phyloP scores from a whole-genome alignment of 2,329 filamentous ascomycete species.

The Talaromyces sp. region DNA sequence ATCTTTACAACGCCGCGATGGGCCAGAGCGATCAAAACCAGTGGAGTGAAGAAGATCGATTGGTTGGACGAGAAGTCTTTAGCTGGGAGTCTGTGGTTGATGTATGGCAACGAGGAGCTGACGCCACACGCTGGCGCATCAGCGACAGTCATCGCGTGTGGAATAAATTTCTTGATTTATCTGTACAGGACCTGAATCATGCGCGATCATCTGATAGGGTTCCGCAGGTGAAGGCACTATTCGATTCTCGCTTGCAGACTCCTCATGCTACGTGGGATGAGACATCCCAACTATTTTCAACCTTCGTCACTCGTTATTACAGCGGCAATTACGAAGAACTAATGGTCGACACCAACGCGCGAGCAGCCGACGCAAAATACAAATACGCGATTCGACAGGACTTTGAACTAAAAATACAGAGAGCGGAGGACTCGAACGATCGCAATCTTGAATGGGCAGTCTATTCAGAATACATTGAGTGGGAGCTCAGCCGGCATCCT shows the following conservation, averaged over 20 bases:
- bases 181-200: conserved; percentile 49
- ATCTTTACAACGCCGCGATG: conserved; percentile 51
- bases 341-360: conserved; percentile 52
- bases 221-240: conserved; percentile 47
- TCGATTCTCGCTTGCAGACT: conserved; percentile 51
- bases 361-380: conserved; percentile 50
- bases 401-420: conserved; percentile 51
- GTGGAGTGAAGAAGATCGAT: conserved; percentile 54
- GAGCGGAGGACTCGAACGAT: conserved; percentile 50
- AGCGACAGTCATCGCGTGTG: conserved; percentile 59
- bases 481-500: conserved; percentile 66
- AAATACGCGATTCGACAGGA: conserved; percentile 50
- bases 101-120: conserved; percentile 53
- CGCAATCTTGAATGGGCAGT: conserved; percentile 48
- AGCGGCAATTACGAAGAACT: conserved; percentile 53
- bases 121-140: conserved; percentile 57
- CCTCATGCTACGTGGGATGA: conserved; percentile 58
- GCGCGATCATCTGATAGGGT: conserved; percentile 46
- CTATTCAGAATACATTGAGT: conserved; percentile 70
- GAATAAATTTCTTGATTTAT: conserved; percentile 56
- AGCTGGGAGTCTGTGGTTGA: conserved; percentile 52
- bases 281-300: conserved; percentile 57
- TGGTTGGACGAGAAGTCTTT: conserved; percentile 57
- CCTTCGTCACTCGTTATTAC: conserved; percentile 54
- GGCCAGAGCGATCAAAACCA: conserved; percentile 31